A percentile compares a stretch with the other conserved stretches of the same genome.
Conservation (phyloP, 1,139 yeast species). For the Casaregolazyma lundiana region DNA sequence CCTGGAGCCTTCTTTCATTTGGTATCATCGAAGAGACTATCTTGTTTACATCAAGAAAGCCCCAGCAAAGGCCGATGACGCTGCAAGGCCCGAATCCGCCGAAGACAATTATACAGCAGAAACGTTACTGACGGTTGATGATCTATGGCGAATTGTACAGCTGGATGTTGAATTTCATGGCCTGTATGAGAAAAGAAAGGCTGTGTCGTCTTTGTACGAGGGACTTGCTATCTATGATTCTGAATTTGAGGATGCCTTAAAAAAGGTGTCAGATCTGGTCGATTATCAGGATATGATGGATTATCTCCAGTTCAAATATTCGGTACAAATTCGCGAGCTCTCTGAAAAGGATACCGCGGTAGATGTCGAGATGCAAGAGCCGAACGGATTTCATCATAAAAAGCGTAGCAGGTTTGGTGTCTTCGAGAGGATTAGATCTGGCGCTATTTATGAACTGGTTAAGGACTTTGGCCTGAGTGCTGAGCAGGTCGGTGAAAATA, state of each 20-base stretch:
- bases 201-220: constrained; percentile 55
- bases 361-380: constrained; percentile 13
- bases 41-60: constrained; percentile 47
- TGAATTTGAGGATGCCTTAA: constrained; percentile 51
- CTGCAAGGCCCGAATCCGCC: constrained; percentile 43
- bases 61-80: constrained; percentile 40
- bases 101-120: constrained; percentile 37
- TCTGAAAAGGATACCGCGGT: constrained; percentile 40
- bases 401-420: constrained; percentile 63
- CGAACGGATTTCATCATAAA: constrained; percentile 38
- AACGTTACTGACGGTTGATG: constrained; percentile 46
- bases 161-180: constrained; percentile 89
- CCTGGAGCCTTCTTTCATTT: constrained; percentile 92
- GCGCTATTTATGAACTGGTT: constrained; percentile 65
- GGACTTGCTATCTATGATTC: constrained; percentile 56
- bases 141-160: constrained; percentile 84
- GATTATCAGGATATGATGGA: constrained; percentile 87
- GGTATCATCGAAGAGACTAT: constrained; percentile 93
- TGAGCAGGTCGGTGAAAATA: constrained; percentile 78
- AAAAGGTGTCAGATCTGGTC: constrained; percentile 59
- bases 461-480: constrained; percentile 73
- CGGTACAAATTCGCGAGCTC: constrained; percentile 47
- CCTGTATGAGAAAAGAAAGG: constrained; percentile 65
- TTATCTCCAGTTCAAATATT: constrained; percentile 74
- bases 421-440: constrained; percentile 70